These are phyloP conservation scores for Vanderwaltozyma polyspora DNA, from an alignment of 805 yeast genomes.

Conservation along the genomic window DNA sequence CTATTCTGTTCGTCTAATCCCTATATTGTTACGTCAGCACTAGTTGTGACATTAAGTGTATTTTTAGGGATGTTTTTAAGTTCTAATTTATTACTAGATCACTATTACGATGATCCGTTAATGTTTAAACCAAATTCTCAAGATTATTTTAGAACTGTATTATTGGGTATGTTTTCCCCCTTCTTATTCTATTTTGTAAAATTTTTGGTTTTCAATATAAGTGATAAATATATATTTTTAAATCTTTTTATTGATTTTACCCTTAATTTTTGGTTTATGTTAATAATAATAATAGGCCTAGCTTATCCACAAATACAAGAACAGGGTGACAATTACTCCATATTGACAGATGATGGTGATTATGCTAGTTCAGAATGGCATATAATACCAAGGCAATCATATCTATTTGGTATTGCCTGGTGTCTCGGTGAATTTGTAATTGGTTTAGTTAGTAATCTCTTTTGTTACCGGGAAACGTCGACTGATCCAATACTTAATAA, in stretches of 20 bases:
- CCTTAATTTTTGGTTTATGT: slow-evolving; percentile 28
- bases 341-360: slow-evolving; percentile 1
- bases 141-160: slow-evolving; percentile 30
- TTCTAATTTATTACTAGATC: slow-evolving; percentile 13
- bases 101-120: slow-evolving; percentile 17
- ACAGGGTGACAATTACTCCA: not conserved
- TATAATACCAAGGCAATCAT: slow-evolving; percentile 31
- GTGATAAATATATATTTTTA: slow-evolving; percentile 20
- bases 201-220: slow-evolving; percentile 19
- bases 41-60: slow-evolving; percentile 5
- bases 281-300: slow-evolving; percentile 27
- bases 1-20: slow-evolving; percentile 24
- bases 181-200: slow-evolving; percentile 25
- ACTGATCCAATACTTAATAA: too few species aligned
- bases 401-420: slow-evolving; percentile 30
- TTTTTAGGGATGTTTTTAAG: slow-evolving; percentile 13
- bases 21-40: slow-evolving; percentile 11
- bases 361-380: slow-evolving; percentile 25
- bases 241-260: slow-evolving; percentile 24
- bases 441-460: slow-evolving; percentile 17
- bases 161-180: slow-evolving; percentile 29
- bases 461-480: slow-evolving; percentile 18
- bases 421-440: slow-evolving; percentile 26
- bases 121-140: slow-evolving; percentile 29
- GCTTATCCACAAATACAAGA: slow-evolving; percentile 33